Evolutionary conservation across 1,284 basidiomycete genomes (phyloP), one percentile per base, ranked within the genome.

Genomic region (Peniophora sp.): DNA sequence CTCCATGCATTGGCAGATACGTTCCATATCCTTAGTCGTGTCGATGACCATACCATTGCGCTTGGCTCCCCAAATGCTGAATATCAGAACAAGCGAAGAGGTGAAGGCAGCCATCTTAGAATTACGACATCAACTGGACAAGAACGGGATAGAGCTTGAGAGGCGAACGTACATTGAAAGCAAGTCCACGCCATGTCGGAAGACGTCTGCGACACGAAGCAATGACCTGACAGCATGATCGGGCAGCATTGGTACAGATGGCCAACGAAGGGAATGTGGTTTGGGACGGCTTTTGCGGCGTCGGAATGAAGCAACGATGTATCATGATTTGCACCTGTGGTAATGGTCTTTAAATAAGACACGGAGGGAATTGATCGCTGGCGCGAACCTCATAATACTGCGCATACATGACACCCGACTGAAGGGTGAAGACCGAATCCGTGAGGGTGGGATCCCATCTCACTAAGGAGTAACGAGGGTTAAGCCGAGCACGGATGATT

Each of bases 381-480:
- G 6, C 12, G 12, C n/a, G 27, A 5, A 32, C 27, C 27, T 45
- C 44, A n/a, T 25, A 45, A 25, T 45, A 45, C n/a, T 14, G 14
- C 5, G 20, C 23, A 22, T 45, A 25, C 14, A 45, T 16, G 44
- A 6, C 10, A 3, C 77, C 75, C 8, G 76, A 77, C 61, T 81
- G 78, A 50, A 72, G 70, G 58, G 81, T 75, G 53, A 75, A 71
- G 16, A 66, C 58, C 14, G 59, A 41, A 57, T 77, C 69, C 50
- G 71, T 63, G 9, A 71, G 65, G 34, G 71, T 69, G 0, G 78
- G 75, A 57, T 81, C 75, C 80, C 80, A 83, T 3, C 69, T 69
- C 45, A 75, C 73, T 74, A 44, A 22, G 5, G 35, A 9, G n/a
- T n/a, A n/a, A 8, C 20, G 39, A n/a, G n/a, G n/a, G n/a, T n/a